A percentile compares a stretch with the other conserved stretches of the same genome.
These are phyloP conservation scores for Aspergillus sclerotialis DNA, from an alignment of 2,329 filamentous ascomycete species.

Conservation along the genomic window DNA sequence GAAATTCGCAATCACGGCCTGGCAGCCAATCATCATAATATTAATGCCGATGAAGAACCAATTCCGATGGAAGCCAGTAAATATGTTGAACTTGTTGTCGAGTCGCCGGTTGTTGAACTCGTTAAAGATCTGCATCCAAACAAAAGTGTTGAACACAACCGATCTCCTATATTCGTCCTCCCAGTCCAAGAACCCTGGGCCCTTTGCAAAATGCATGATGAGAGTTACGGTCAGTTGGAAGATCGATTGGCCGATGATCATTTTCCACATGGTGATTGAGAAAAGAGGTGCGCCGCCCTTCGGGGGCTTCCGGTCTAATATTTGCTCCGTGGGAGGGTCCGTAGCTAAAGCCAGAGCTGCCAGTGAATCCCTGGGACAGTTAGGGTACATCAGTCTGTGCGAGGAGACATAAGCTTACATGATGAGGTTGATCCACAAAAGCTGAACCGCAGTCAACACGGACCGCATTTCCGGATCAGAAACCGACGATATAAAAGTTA, in stretches of 20 bases:
- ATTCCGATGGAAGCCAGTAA: slow-evolving; percentile 74
- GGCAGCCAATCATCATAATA: slow-evolving; percentile 74
- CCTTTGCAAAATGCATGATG: slow-evolving; percentile 65
- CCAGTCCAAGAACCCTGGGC: slow-evolving; percentile 48
- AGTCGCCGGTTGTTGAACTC: slow-evolving; percentile 89
- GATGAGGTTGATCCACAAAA: slow-evolving; percentile 89
- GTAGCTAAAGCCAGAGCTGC: slow-evolving; percentile 48
- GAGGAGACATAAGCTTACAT: slow-evolving; percentile 90
- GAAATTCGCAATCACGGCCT: slow-evolving; percentile 79
- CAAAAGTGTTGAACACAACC: slow-evolving; percentile 94
- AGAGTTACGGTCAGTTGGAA: slow-evolving; percentile 76
- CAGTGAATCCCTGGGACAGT: slow-evolving; percentile 6
- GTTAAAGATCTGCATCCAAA: slow-evolving; percentile 99
- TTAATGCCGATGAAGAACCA: slow-evolving; percentile 82
- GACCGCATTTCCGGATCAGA: slow-evolving; percentile 56
- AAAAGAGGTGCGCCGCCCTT: slow-evolving; percentile 63
- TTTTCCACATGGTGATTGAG: slow-evolving; percentile 93
- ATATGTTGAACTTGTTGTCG: slow-evolving; percentile 89
- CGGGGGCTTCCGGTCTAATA: slow-evolving; percentile 67
- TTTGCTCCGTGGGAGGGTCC: slow-evolving; percentile 70
- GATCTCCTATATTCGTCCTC: slow-evolving; percentile 54
- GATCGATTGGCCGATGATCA: slow-evolving; percentile 85
- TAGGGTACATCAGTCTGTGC: slow-evolving; percentile 60
- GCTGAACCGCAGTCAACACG: slow-evolving; percentile 77
- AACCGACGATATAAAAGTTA: slow-evolving; percentile 80